Base-by-base conservation (phyloP, 78 protist genomes). In the Cavenderia fasciculata region DNA sequence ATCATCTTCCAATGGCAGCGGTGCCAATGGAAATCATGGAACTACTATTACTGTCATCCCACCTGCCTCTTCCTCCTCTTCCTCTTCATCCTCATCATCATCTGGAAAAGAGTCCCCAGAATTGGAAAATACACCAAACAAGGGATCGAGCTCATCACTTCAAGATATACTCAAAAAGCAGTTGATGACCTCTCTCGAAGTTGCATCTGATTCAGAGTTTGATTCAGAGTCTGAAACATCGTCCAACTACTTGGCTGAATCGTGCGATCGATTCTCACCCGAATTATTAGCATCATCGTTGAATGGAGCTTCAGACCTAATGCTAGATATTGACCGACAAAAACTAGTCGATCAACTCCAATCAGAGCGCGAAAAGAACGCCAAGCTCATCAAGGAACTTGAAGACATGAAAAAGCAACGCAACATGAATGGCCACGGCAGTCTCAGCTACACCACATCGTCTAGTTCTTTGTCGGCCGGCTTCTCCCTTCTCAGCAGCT, bases 211-310 rank as follows among this genome's bases (percentile, higher is more conserved):
- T 36, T 66, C 71, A 4, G 54, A 36, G 36, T 6, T 49, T 27
- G 87, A 77, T 25, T 49, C 70, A 23, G 47, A 59, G 16, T 77
- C 87, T 19, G 90, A 82, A 18, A 69, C 90, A 4, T 73, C 19
- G 49, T 73, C 82, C n/a, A n/a, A n/a, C n/a, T n/a, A n/a, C n/a
- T n/a, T n/a, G n/a, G n/a, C n/a, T n/a, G n/a, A n/a, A n/a, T n/a
- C n/a, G n/a, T n/a, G n/a, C n/a, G n/a, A n/a, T n/a, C n/a, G n/a
- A n/a, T n/a, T n/a, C n/a, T n/a, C n/a, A n/a, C n/a, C n/a, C n/a
- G n/a, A n/a, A n/a, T n/a, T n/a, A n/a, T n/a, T n/a, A n/a, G n/a
- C n/a, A n/a, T n/a, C n/a, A n/a, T n/a, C n/a, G n/a, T n/a, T n/a
- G n/a, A n/a, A n/a, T n/a, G n/a, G n/a, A n/a, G n/a, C n/a, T n/a